Evolutionary conservation across 2,329 filamentous ascomycete species (phyloP).

Genomic region (Aureobasidium sp.): DNA sequence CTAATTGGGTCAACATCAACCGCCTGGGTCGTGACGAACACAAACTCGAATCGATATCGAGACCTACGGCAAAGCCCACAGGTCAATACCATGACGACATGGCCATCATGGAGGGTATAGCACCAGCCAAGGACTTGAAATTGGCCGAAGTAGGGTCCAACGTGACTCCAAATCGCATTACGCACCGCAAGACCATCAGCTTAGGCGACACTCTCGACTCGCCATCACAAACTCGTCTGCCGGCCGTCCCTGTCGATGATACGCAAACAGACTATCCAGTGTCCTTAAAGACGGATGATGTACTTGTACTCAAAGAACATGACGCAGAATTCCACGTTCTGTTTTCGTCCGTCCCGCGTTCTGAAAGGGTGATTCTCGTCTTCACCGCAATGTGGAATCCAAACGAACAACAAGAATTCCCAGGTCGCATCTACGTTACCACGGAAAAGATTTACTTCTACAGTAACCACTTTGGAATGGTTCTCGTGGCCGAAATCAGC

Average conservation of each 20-base stretch:
- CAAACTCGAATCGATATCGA: conserved; percentile 23
- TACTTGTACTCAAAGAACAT: conserved; percentile 63
- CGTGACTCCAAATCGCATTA: conserved; percentile 19
- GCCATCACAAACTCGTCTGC: neutral
- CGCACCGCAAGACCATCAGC: conserved; percentile 52
- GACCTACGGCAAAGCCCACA: conserved; percentile 13
- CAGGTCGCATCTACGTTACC: conserved; percentile 82
- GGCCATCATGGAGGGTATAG: conserved; percentile 26
- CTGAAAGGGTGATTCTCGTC: conserved; percentile 81
- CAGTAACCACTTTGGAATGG: conserved; percentile 85
- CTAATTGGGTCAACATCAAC: conserved; percentile 68
- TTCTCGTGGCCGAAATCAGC: conserved; percentile 71
- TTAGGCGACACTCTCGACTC: conserved; percentile 11
- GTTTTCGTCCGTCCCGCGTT: conserved; percentile 70
- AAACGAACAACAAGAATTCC: conserved; percentile 68
- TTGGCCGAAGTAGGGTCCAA: conserved; percentile 9
- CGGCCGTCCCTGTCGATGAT: conserved; percentile 37
- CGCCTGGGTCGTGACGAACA: conserved; percentile 51
- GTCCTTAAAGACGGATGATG: conserved; percentile 73
- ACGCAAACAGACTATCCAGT: conserved; percentile 73
- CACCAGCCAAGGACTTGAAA: conserved; percentile 17
- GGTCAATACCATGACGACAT: conserved; percentile 24
- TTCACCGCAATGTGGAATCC: conserved; percentile 88
- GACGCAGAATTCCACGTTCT: conserved; percentile 89
- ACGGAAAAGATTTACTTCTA: conserved; percentile 89